Evolutionary conservation across 192 early-diverging fungal genomes (phyloP).

Genomic region (Coemansia sp.): DNA sequence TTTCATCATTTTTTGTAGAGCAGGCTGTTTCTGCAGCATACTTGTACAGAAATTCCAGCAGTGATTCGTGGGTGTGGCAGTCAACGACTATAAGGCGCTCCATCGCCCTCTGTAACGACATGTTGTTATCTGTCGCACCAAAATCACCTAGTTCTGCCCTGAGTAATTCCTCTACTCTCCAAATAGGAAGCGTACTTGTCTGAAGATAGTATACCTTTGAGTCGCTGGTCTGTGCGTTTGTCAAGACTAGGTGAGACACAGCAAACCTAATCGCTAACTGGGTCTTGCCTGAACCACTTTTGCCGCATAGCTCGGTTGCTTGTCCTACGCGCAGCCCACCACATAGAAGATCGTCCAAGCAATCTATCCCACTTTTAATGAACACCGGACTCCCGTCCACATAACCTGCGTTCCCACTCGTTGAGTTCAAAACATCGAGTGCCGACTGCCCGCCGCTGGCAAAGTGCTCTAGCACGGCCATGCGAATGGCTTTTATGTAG

Average conservation of each 20-base stretch:
- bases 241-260: conserved; percentile 29
- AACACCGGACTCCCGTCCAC: background rate
- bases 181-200: conserved; percentile 31
- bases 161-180: conserved; percentile 26
- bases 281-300: conserved; percentile 18
- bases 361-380: conserved; percentile 27
- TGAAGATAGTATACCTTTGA: conserved; percentile 30
- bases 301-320: conserved; percentile 37
- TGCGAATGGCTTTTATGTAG: conserved; percentile 31
- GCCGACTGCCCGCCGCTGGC: conserved; percentile 31
- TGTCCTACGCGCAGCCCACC: conserved; percentile 28
- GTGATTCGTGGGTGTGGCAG: conserved; percentile 29
- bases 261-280: conserved; percentile 34
- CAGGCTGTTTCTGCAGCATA: conserved; percentile 4
- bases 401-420: too few species aligned
- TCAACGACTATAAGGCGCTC: conserved; percentile 35
- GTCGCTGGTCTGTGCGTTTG: background rate
- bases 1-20: background rate
- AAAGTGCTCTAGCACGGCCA: conserved; percentile 40
- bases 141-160: conserved; percentile 4
- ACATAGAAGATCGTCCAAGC: conserved; percentile 28
- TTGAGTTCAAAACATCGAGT: conserved; percentile 10
- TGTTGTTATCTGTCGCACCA: conserved; percentile 4
- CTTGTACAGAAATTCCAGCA: conserved; percentile 37
- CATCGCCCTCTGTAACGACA: conserved; percentile 19